These are phyloP conservation scores for Protomyces macrosporus DNA, from an alignment of 1,139 yeast genomes.

Conservation along the genomic window DNA sequence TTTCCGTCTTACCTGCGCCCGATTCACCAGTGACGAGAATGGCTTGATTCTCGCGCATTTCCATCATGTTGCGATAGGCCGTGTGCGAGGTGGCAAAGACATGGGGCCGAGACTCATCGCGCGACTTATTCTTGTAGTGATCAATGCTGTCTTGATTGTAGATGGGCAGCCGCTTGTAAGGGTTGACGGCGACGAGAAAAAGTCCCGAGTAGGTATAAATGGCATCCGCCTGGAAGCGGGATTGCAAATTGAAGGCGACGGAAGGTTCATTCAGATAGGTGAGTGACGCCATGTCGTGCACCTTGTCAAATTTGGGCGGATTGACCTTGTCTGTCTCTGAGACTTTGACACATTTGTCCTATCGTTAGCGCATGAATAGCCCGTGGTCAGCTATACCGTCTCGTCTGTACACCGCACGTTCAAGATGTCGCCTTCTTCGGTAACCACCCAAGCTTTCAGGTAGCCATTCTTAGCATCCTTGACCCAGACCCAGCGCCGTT, in stretches of 20 bases:
- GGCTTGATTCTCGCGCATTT: conserved; percentile 72
- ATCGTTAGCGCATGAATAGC: conserved; percentile 6
- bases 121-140: conserved; percentile 46
- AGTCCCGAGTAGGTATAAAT: conserved; percentile 81
- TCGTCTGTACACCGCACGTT: conserved; percentile 53
- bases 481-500: conserved; percentile 74
- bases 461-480: conserved; percentile 64
- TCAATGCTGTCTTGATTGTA: conserved; percentile 59
- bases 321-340: conserved; percentile 58
- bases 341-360: conserved; percentile 46
- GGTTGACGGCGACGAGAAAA: conserved; percentile 91
- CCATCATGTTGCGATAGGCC: conserved; percentile 71
- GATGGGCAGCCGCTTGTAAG: conserved; percentile 72
- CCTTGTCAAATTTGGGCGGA: conserved; percentile 87
- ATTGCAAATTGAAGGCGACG: conserved; percentile 72
- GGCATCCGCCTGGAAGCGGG: conserved; percentile 69
- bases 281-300: conserved; percentile 91
- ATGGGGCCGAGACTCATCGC: conserved; percentile 64
- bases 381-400: conserved; percentile 37
- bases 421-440: conserved; percentile 49
- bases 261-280: conserved; percentile 94
- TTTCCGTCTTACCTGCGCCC: conserved; percentile 98
- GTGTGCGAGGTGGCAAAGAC: conserved; percentile 87
- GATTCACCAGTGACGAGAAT: conserved; percentile 96
- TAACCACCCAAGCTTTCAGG: conserved; percentile 62